Evolutionary conservation across 1,139 yeast genomes (phyloP), one percentile per base, ranked within the genome.

Genomic region (Lodderomyces jiufengensis): DNA sequence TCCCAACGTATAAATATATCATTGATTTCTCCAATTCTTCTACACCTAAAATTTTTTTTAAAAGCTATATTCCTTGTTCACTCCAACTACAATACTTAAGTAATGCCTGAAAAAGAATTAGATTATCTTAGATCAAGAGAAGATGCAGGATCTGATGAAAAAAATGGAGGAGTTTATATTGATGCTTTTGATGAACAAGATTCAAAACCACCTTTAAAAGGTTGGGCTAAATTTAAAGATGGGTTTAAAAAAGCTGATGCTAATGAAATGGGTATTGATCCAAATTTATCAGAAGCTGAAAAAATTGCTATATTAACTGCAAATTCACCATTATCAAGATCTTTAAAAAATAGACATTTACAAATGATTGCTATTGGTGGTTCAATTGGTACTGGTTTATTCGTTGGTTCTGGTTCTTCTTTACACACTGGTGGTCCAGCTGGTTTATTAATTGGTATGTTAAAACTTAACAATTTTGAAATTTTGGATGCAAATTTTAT

Each of bases 301-400:
- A 79, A 72, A 52, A 76, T 83, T 33, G 84, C 85, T 36, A 58
- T 77, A 24, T 63, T 72, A 44, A 77, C 88, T 22, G 84, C 90
- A 15, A 73, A 74, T 51, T 70, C 90, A 16, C 95, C 95, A 2
- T 71, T 85, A 43, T 66, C 78, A 34, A 70, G 86, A 54, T 68
- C 75, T 29, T 69, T 84, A 39, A 79, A 80, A 47, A 67, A 62
- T 31, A 70, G 85, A 62, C 78, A 84, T 66, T 63, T 85, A 49
- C 84, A 82, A 53, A 83, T 85, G 86, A 80, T 86, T 55, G 94
- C 95, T 33, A 80, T 86, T 49, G 95, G 95, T 53, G 95, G 95
- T 45, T 73, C 87, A 36, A 84, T 86, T 45, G 95, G 95, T 60
- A 84, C 94, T 6, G 90, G 88, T 32, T 66, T 80, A 31, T 78